phyloP scores from a whole-genome alignment of 345 rosid genomes.

The Euphorbia tirucalli region DNA sequence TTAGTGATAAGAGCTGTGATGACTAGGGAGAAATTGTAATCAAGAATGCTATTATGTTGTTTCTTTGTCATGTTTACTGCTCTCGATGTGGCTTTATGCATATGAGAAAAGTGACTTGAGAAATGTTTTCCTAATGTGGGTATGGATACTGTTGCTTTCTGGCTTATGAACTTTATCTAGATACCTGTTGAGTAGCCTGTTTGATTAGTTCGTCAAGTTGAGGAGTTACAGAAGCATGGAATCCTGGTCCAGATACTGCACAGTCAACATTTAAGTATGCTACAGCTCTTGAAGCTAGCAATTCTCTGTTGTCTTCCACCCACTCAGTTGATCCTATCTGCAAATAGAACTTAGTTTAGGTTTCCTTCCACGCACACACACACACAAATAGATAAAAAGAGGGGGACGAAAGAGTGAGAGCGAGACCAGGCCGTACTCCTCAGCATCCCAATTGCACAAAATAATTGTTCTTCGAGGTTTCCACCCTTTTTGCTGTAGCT shows the following conservation, averaged over 20 bases:
- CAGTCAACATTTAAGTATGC: conserved; percentile 73
- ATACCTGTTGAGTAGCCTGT: conserved; percentile 64
- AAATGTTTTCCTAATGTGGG: too few relatives aligned
- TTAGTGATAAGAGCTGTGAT: conserved; percentile 7
- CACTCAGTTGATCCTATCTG: conserved; percentile 92
- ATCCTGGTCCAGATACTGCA: conserved; percentile 65
- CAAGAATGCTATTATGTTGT: too few relatives aligned
- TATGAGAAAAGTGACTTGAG: too few relatives aligned
- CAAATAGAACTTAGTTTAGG: conserved; percentile 11
- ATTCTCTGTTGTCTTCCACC: conserved; percentile 85
- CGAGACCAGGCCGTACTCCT: conserved; percentile 81
- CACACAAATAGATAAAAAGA: conserved; percentile 5
- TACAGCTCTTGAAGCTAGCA: conserved; percentile 63
- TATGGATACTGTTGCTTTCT: not conserved
- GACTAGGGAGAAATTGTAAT: too few relatives aligned
- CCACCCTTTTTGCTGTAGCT: conserved; percentile 66
- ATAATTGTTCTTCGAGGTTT: conserved; percentile 71
- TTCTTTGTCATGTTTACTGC: too few relatives aligned
- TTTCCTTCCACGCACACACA: not conserved
- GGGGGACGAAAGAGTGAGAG: conserved; percentile 18
- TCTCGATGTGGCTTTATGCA: too few relatives aligned
- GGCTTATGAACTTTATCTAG: not conserved
- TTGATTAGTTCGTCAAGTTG: conserved; percentile 71
- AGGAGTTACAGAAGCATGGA: conserved; percentile 66
- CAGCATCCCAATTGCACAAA: conserved; percentile 88